These are phyloP conservation scores for Tremella fuciformis DNA, from an alignment of 768 basidiomycete genomes.

Conservation along the genomic window DNA sequence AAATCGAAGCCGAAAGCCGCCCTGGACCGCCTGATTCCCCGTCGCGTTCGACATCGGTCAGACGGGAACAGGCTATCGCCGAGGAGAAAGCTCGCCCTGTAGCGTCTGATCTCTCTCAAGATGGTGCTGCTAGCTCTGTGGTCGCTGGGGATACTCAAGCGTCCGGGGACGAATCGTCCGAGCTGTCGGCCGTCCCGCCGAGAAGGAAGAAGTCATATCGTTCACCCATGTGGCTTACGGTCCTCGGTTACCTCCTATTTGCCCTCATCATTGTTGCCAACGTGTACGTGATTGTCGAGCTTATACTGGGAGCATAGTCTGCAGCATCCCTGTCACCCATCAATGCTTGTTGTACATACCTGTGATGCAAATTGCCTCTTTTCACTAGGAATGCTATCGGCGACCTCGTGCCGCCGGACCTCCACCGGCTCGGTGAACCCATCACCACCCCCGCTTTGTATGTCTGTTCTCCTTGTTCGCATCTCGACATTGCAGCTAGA, in stretches of 20 bases:
- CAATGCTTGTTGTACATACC: conserved; percentile 1
- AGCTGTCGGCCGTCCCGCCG: conserved; percentile 7
- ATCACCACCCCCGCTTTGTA: not conserved
- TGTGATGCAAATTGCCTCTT: not conserved
- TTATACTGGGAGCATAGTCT: conserved; percentile 55
- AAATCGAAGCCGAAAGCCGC: conserved; percentile 15
- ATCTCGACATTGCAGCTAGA: too few species aligned
- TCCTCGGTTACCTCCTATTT: conserved; percentile 63
- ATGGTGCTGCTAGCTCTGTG: not conserved
- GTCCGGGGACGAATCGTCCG: not conserved
- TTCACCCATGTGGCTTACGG: conserved; percentile 52
- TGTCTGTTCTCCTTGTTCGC: too few species aligned
- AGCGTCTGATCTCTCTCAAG: not conserved
- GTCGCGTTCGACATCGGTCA: not conserved
- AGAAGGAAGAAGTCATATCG: conserved; percentile 50
- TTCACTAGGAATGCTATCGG: not conserved
- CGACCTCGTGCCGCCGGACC: not conserved
- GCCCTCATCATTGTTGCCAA: conserved; percentile 69
- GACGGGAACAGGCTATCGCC: too few species aligned
- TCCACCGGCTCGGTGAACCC: not conserved
- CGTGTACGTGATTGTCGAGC: conserved; percentile 66
- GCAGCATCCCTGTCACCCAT: too few species aligned
- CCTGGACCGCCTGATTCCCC: not conserved
- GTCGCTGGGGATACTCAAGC: not conserved
- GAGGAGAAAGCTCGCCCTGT: not conserved